Evolutionary conservation across 139 green algal genomes (phyloP), one percentile per base, ranked within the genome.

Genomic region (Picocystis salinarum): DNA sequence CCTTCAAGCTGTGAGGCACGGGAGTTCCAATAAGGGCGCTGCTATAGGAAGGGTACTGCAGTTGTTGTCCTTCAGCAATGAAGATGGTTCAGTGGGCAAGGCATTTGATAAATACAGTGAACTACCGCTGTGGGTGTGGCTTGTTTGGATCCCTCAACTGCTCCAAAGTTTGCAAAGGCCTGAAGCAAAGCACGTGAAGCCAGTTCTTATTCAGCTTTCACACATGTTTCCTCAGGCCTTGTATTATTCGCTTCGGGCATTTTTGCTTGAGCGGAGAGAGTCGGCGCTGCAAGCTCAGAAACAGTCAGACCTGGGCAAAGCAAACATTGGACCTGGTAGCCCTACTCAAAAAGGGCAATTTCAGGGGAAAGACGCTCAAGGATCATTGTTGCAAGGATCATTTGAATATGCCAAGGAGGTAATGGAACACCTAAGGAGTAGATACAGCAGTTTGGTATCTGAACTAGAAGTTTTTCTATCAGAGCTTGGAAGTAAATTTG

Each of bases 131-230:
- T 89, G 75, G 72, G 71, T 91, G 39, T 96, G 87, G 87, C 70
- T 96, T 49, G 53, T 68, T 15, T 96, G 76, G 70, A 57, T 91
- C 6, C 80, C 80, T 0, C 85, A 96, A 71, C 72, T 97, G 46
- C 69, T 94, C 44, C 67, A 67, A 5, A 61, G 57, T 7, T 69
- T 96, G 47, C 73, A 83, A 45, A 62, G 80, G 3, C 67, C 69
- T 19, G 87, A 97, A 60, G 56, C 51, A 7, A 34, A 50, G 1
- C 46, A 73, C 30, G 64, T 62, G 6, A 81, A 77, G 49, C 46
- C 60, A 46, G 53, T 89, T 11, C 67, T 89, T 15, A 39, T 66
- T 28, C 42, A 62, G 34, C 42, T 85, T 10, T 60, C 55, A 4
- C 28, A 39, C 13, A 36, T 25, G 22, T 64, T 55, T 53, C 75